Conservation (phyloP, 1,284 basidiomycete species). For the Ustilago cynodontis region DNA sequence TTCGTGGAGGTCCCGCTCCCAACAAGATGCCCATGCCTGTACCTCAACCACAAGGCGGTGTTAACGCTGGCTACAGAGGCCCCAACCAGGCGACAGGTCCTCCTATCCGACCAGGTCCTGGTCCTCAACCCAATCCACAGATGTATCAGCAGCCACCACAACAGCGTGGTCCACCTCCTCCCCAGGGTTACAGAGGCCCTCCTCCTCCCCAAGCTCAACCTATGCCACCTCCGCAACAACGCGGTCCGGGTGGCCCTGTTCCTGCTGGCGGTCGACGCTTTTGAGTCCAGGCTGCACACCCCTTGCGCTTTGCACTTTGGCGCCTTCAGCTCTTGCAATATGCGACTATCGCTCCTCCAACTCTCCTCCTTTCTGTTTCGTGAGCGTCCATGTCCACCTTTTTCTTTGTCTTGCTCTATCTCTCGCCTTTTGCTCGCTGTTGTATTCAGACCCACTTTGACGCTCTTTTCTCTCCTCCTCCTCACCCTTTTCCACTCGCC, state of each 20-base stretch:
- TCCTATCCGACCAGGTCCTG: slow-evolving; percentile 33
- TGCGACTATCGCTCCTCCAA: neutral
- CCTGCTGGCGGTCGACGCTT: slow-evolving; percentile 42
- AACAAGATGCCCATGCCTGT: slow-evolving; percentile 41
- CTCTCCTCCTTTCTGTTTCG: neutral
- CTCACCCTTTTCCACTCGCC: neutral
- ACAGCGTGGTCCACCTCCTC: slow-evolving; percentile 36
- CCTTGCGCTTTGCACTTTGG: neutral
- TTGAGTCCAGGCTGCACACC: slow-evolving; percentile 2
- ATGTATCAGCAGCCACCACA: slow-evolving; percentile 49
- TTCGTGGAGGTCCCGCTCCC: slow-evolving; percentile 24
- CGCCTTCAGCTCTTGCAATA: too few relatives aligned
- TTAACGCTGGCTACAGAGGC: slow-evolving; percentile 40
- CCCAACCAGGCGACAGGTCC: slow-evolving; percentile 22
- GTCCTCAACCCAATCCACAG: slow-evolving; percentile 45
- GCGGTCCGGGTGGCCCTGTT: slow-evolving; percentile 32
- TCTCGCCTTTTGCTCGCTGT: slow-evolving; percentile 6
- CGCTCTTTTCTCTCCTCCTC: neutral
- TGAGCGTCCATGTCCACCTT: neutral
- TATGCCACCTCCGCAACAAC: slow-evolving; percentile 34
- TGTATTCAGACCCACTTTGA: slow-evolving; percentile 22
- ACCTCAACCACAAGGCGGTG: slow-evolving; percentile 36
- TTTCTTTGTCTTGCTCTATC: neutral
- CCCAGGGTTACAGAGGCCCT: slow-evolving; percentile 33
- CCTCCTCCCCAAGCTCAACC: slow-evolving; percentile 28